Conservation (phyloP, 2,329 filamentous ascomycete species). For the Fusarium chlamydosporum region DNA sequence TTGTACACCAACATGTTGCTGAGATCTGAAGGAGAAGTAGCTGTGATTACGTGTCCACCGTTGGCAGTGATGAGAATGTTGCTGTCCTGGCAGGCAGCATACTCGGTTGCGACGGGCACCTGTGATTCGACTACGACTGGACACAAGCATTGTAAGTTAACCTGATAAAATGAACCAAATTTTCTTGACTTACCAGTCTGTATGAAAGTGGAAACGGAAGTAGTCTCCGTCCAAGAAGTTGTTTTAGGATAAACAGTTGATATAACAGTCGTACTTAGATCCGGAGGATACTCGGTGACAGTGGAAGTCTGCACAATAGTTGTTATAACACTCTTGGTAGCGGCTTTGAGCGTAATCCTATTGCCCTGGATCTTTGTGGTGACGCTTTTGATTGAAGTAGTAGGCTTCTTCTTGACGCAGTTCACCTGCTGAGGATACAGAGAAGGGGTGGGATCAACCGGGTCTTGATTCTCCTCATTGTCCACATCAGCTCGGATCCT, state of each 20-base stretch:
- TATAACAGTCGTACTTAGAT: background rate
- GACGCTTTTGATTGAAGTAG: background rate
- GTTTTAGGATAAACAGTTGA: background rate
- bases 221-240: background rate
- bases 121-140: background rate
- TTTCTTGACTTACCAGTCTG: background rate
- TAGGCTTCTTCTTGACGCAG: constrained; percentile 7
- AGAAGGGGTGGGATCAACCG: background rate
- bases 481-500: background rate
- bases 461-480: background rate
- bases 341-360: background rate
- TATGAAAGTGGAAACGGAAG: background rate
- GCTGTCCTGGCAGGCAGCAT: background rate
- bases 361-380: background rate
- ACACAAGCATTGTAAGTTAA: accelerated
- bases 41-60: background rate
- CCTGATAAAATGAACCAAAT: background rate
- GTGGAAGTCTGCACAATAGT: background rate
- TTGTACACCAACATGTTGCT: background rate
- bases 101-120: background rate
- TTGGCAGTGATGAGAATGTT: background rate
- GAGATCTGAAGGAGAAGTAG: background rate
- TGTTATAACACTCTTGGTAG: background rate
- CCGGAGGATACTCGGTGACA: background rate
- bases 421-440: constrained; percentile 11